Evolutionary conservation across 768 basidiomycete species (phyloP), one percentile per base, ranked within the genome.

Genomic region (Rhizopogon rudus): DNA sequence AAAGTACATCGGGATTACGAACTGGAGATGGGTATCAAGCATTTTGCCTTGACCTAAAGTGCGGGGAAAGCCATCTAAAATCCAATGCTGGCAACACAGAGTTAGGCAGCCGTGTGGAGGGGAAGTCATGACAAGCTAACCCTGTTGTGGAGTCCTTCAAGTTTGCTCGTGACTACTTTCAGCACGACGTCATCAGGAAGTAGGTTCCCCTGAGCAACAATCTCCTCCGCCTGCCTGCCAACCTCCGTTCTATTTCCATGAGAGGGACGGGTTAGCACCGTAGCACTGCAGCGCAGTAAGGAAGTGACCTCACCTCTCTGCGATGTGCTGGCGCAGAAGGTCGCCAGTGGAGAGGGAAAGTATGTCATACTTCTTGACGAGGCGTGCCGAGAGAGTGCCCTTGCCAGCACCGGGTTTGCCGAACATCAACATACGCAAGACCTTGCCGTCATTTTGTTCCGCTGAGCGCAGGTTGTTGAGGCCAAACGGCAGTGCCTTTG

Each of bases 41-140:
- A 93, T 75, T 66, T 83, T 75, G 3, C 87, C 92, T 69, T 96
- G 93, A n/a, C 78, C 82, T 2, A 93, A 72, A 10, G 93, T 96
- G 39, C 93, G 85, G 51, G 94, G 94, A 64, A 96, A 95, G 29
- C 94, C 94, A 61, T 96, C 94, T 43, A 95, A 69, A 59, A 96
- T 88, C 93, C 93, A 95, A 64, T 90, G 86, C 89, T 93, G 57
- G 10, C 3, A 37, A 17, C 6, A 45, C 20, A 43, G 13, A 35
- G 9, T n/a, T 17, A 49, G 33, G 40, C 25, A 13, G 33, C 20
- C 12, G 33, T 10, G 46, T 35, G 1, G 13, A 25, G 20, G 14
- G 20, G 17, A 22, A 41, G 22, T 5, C 6, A 10, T 41, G 16
- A 16, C 3, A n/a, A 40, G 44, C 50, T 57, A 73, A 88, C 91